Base-by-base conservation (phyloP, 257 asterid species). In the Datura wrightii region DNA sequence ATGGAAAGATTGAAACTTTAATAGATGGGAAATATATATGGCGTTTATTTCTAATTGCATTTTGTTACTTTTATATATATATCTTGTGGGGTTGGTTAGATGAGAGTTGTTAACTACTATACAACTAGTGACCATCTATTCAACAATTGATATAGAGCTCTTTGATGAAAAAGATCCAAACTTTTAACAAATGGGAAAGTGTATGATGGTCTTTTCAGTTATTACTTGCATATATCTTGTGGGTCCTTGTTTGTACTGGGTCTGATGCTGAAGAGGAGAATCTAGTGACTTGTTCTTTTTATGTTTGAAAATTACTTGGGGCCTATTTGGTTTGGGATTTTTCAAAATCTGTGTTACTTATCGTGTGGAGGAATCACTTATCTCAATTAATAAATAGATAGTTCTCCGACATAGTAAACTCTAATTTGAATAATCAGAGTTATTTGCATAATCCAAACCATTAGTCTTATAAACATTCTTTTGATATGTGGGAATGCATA, bases 11-110 rank as follows among this genome's bases (percentile, higher is more conserved):
- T 14, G 10, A 71, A 70, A 70, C 54, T 70, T 70, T 18, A 41
- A 18, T 34, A 15, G 39, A 39, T 5, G 50, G 78, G n/a, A n/a
- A 1, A 69, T 66, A 65, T 16, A n/a, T 39, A 16, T 69, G 53
- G 8, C 4, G 31, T 41, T 70, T 24, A 24, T 24, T 24, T 24
- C 0, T 24, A 24, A 24, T 24, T 24, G 31, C 31, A 24, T 24
- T 24, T 44, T 44, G 5, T 2, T 48, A 48, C 58, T 74, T 74
- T 16, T 31, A 19, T 24, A 74, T 74, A 1, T 10, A 39, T 39
- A 2, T 39, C 42, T 39, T 74, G 60, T 74, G 58, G 80, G 44
- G 59, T 74, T 74, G 11, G 56, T 74, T 74, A 74, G 59, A 74
- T 74, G 59, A 24, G 56, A 71, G 6, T 5, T 44, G 53, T 44